Evolutionary conservation across 352 stramenopile species (phyloP), one percentile per base, ranked within the genome.

Genomic region (Nothophytophthora sp.): DNA sequence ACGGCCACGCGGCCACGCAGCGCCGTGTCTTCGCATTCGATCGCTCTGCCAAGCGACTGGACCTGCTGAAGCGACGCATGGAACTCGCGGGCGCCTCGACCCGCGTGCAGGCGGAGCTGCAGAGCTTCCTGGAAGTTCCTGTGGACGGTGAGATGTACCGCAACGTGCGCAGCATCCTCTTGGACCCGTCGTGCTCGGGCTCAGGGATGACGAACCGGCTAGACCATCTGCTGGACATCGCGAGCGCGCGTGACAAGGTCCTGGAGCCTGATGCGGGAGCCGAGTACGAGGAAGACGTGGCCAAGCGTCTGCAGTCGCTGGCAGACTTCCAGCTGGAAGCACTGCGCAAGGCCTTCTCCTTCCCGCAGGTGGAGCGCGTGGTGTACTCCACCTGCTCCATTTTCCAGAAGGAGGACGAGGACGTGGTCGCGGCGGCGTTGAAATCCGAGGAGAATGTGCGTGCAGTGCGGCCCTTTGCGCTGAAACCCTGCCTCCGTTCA

Each of bases 351-450:
- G 92, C 94, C 0, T 96, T 98, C 53, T 96, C 66, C 48, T 99
- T 99, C 68, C 89, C 92, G 2, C 64, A 94, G 49, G 96, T 98
- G 1, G 64, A 98, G 57, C 82, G 86, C 25, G 87, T 99, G 37
- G 91, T 96, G 16, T 99, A 99, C 72, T 99, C 95, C 18, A 99
- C 96, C 25, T 99, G 96, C 70, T 98, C 93, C 11, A 79, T 99
- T 32, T 96, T 98, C 68, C 75, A 92, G 36, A 86, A 96, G 55
- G 96, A 99, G 65, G 98, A 99, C 66, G 96, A 99, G 73, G 74
- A 82, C 35, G 96, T 99, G 12, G 95, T 99, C 19, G 55, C 67
- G 20, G 73, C 81, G 9, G 91, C 95, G n/a, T 67, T 99, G 27
- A 55, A 64, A 24, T 87, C 81, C 15, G 42, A 74, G 1, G 66